A percentile compares a stretch with the other conserved stretches of the same genome.
Evolutionary conservation across 768 basidiomycete species (phyloP).

Genomic region (Termitomyces sp.): DNA sequence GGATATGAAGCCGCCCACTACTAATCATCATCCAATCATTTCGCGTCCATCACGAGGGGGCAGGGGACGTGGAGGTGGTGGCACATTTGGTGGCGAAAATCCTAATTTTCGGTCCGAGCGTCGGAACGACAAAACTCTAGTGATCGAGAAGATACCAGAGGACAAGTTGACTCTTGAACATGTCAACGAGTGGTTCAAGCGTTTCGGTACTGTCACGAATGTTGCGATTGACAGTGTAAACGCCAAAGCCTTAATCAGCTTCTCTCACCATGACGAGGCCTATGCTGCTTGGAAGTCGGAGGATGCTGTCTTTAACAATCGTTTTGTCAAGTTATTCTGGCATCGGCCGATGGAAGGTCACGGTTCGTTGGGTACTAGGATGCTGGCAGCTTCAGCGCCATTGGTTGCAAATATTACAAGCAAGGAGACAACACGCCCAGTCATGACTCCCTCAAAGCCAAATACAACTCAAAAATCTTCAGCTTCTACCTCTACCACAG

Average conservation of each 20-base stretch:
- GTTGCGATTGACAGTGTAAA: conserved; percentile 76
- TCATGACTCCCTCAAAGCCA: conserved; percentile 14
- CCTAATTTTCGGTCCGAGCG: conserved; percentile 63
- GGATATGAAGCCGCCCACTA: conserved; percentile 28
- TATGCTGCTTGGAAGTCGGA: conserved; percentile 88
- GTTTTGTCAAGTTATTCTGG: conserved; percentile 96
- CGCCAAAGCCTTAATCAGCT: conserved; percentile 84
- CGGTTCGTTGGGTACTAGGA: conserved; percentile 69
- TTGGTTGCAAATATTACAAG: conserved; percentile 58
- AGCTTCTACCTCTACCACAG: conserved; percentile 16
- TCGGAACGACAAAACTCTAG: conserved; percentile 73
- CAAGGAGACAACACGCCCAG: conserved; percentile 25
- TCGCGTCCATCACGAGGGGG: conserved; percentile 27
- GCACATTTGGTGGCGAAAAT: conserved; percentile 60
- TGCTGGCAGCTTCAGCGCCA: conserved; percentile 78
- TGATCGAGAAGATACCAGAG: conserved; percentile 91
- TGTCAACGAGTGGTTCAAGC: conserved; percentile 86
- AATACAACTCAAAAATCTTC: conserved; percentile 30
- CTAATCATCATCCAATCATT: conserved; percentile 16
- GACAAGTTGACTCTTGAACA: conserved; percentile 72
- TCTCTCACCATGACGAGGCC: conserved; percentile 77
- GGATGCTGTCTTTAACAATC: conserved; percentile 91
- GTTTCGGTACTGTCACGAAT: conserved; percentile 89
- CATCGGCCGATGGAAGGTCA: conserved; percentile 91
- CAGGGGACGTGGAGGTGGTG: conserved; percentile 44